Base-by-base conservation (phyloP, 306 rosid species). In the Potentilla sterilis region DNA sequence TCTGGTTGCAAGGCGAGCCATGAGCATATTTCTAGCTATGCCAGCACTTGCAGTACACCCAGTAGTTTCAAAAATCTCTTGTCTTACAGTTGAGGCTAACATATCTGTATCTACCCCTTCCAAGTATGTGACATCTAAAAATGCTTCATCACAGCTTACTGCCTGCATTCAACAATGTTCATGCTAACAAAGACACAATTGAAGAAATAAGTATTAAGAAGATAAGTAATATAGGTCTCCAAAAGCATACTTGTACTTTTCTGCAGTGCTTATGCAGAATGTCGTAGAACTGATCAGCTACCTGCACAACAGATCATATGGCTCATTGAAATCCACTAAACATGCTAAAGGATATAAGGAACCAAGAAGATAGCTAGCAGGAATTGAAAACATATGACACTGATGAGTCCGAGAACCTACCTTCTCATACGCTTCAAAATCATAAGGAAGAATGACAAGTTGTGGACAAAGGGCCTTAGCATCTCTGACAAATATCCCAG, bases 101-200 rank as follows among this genome's bases (percentile, higher is more conserved):
- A 82, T 69, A 71, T 87, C 86, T 18, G 91, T 96, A 86, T 87
- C 96, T 73, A 75, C 82, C 76, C 83, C 85, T 66, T 84, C 90
- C 42, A 64, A 79, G 74, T 81, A 85, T 64, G 90, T 85, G 82
- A 88, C 87, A 64, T 92, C 97, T 76, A 95, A 80, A 88, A 85
- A 92, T 73, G 98, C 98, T 85, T 94, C 98, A 74, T 92, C 98
- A 62, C 98, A 94, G 90, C 98, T 94, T 64, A 94, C 95, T 38
- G 98, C 98, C 97, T 94, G 75, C 72, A 86, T 74, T 73, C 78
- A 72, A 76, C 67, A 65, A 69, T 32, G 51, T 67, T 57, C 37
- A 57, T 70, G 51, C 62, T 61, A 78, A 80, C 57, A 51, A 77
- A 21, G 46, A 44, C 22, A 59, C 52, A 81, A 75, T 38, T 21